phyloP scores from a whole-genome alignment of 345 rosid genomes.

The Pseudoturritis turrita region DNA sequence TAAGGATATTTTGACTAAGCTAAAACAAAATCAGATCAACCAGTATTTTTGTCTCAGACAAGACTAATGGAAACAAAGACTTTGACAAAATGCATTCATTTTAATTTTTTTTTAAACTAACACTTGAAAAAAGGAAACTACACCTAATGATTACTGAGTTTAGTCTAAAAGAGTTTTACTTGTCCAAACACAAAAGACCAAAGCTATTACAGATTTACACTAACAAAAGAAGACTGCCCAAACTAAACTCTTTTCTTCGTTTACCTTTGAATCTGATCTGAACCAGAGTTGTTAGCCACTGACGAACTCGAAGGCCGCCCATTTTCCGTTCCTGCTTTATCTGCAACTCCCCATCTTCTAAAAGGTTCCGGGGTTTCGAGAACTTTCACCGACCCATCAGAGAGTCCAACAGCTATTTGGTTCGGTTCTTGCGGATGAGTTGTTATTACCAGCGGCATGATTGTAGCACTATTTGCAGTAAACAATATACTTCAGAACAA shows the following conservation, averaged over 20 bases:
- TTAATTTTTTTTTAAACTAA: neutral
- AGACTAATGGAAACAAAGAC: neutral
- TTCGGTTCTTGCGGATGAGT: slow-evolving; percentile 73
- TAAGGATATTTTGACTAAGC: neutral
- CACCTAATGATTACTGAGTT: slow-evolving; percentile 4
- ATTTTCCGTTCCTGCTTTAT: slow-evolving; percentile 40
- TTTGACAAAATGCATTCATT: slow-evolving; percentile 7
- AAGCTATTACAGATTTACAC: slow-evolving; percentile 22
- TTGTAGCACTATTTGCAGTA: slow-evolving; percentile 8
- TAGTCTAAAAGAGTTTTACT: neutral
- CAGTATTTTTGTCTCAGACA: neutral
- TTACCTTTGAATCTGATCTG: slow-evolving; percentile 49
- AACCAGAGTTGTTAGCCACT: slow-evolving; percentile 35
- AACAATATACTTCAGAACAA: neutral
- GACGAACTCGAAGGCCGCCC: slow-evolving; percentile 46
- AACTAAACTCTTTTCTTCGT: neutral
- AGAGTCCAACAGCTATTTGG: slow-evolving; percentile 61
- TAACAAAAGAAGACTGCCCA: slow-evolving; percentile 4
- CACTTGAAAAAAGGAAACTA: neutral
- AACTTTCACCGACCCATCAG: slow-evolving; percentile 60
- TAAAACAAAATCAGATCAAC: neutral
- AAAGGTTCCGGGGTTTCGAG: slow-evolving; percentile 59
- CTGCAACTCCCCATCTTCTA: slow-evolving; percentile 54
- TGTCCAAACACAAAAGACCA: slow-evolving; percentile 4
- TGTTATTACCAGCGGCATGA: slow-evolving; percentile 50